Evolutionary conservation across 2,329 filamentous ascomycete genomes (phyloP).

Genomic region (Tolypocladium pustulatum): DNA sequence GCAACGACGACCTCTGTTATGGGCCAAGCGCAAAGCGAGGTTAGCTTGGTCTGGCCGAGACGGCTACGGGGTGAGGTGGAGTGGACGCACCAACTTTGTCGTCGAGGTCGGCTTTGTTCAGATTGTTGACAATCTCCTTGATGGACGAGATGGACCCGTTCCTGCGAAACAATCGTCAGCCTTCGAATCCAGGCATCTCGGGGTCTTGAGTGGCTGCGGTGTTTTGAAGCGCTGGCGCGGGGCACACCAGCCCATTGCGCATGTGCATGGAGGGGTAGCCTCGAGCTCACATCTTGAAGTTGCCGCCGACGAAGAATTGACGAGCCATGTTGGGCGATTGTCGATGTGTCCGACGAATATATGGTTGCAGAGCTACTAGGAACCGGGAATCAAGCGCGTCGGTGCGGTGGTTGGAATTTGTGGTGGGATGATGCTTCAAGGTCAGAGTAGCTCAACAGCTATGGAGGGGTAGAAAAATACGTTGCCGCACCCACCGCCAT

Average conservation of each 20-base stretch:
- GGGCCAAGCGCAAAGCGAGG: not conserved
- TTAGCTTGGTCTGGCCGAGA: slow-evolving; percentile 2
- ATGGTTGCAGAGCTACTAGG: not conserved
- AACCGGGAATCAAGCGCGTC: not conserved
- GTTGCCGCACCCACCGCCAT: not conserved
- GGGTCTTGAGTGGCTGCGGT: slow-evolving; percentile 11
- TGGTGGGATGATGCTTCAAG: not conserved
- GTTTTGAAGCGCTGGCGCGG: slow-evolving; percentile 13
- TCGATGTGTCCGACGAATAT: not conserved
- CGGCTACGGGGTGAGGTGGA: not conserved
- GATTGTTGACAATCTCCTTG: slow-evolving; percentile 78
- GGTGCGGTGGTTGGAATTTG: not conserved
- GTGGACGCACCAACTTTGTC: slow-evolving; percentile 54
- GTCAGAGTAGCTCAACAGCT: not conserved
- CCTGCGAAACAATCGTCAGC: slow-evolving; percentile 38
- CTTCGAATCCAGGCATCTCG: not conserved
- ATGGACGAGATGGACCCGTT: slow-evolving; percentile 88
- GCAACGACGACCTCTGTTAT: slow-evolving; percentile 81
- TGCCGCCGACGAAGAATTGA: slow-evolving; percentile 95
- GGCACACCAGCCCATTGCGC: not conserved
- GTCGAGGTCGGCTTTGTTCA: slow-evolving; percentile 79
- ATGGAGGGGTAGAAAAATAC: not conserved
- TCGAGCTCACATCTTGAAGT: slow-evolving; percentile 90
- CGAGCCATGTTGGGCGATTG: slow-evolving; percentile 64
- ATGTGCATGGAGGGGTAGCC: slow-evolving; percentile 14